These are phyloP conservation scores for Rhizopogon sp. DNA, from an alignment of 768 basidiomycete genomes.

Conservation along the genomic window DNA sequence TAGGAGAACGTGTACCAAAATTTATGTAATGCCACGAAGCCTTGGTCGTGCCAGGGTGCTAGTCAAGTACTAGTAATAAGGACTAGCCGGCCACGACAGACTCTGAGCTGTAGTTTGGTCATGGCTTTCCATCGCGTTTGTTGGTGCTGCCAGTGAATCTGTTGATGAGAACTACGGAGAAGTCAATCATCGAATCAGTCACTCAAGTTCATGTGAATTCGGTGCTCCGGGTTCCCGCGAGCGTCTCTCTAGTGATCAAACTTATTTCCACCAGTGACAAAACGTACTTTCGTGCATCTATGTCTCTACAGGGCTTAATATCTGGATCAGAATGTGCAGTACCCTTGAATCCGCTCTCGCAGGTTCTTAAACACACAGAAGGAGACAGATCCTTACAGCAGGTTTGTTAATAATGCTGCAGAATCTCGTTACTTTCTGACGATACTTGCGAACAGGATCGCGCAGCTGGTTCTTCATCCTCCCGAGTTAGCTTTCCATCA, in stretches of 20 bases:
- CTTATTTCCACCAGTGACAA: background rate
- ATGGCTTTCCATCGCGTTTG: too few species aligned
- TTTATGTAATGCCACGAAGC: too few species aligned
- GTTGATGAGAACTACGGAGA: too few species aligned
- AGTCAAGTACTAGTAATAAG: too few species aligned
- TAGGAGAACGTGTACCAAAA: too few species aligned
- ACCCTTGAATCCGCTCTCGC: constrained; percentile 79
- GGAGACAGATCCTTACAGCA: constrained; percentile 85
- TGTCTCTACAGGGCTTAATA: constrained; percentile 77
- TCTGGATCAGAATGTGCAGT: constrained; percentile 89
- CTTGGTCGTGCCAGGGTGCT: too few species aligned
- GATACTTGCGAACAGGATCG: constrained; percentile 51
- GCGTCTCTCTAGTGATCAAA: background rate
- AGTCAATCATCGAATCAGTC: too few species aligned
- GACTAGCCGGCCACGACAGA: too few species aligned
- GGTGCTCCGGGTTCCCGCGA: background rate
- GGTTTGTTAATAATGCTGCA: constrained; percentile 36
- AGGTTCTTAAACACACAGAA: constrained; percentile 87
- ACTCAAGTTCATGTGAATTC: background rate
- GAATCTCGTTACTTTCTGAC: background rate
- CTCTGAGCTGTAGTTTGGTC: too few species aligned
- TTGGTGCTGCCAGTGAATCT: too few species aligned
- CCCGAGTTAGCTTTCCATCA: constrained; percentile 41
- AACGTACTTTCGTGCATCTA: constrained; percentile 18
- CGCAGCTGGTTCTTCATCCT: constrained; percentile 66